Evolutionary conservation across 306 rosid species (phyloP).

Genomic region (Oemleria cerasiformis): DNA sequence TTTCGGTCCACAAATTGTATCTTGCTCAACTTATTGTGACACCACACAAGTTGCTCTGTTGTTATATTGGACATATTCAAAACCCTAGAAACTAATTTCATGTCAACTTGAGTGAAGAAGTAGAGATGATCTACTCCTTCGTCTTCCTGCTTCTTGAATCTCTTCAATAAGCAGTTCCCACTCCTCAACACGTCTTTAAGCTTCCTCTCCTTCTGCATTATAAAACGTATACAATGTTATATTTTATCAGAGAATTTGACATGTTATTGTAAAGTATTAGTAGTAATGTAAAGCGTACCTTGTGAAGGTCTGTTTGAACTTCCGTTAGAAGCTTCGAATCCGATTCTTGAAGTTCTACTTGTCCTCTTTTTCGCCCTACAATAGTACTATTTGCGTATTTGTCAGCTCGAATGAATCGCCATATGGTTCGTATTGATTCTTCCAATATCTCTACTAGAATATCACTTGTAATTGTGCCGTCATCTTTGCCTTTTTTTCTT

Average conservation of each 20-base stretch:
- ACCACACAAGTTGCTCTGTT: conserved; percentile 86
- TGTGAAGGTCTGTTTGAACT: conserved; percentile 57
- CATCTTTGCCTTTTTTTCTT: conserved; percentile 34
- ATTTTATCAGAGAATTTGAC: too few species aligned
- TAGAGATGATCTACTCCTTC: conserved; percentile 52
- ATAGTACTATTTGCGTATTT: conserved; percentile 39
- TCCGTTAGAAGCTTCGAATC: conserved; percentile 53
- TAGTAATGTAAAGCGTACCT: conserved; percentile 34
- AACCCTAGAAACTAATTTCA: conserved; percentile 82
- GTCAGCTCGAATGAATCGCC: conserved; percentile 74
- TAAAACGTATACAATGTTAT: neutral
- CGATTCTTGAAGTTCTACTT: conserved; percentile 57
- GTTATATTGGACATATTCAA: conserved; percentile 79
- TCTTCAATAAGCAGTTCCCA: conserved; percentile 77
- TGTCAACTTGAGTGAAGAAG: conserved; percentile 85
- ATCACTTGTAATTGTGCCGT: conserved; percentile 51
- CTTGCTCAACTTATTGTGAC: conserved; percentile 64
- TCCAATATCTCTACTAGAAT: conserved; percentile 59
- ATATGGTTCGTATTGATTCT: conserved; percentile 73
- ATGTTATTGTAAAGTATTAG: too few species aligned
- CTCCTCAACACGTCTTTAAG: conserved; percentile 54
- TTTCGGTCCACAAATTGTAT: conserved; percentile 55
- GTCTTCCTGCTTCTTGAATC: conserved; percentile 48
- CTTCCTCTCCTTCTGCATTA: conserved; percentile 71
- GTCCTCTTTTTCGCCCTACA: conserved; percentile 29